Evolutionary conservation across 306 rosid species (phyloP), one percentile per base, ranked within the genome.

Genomic region (Rosa rugosa): DNA sequence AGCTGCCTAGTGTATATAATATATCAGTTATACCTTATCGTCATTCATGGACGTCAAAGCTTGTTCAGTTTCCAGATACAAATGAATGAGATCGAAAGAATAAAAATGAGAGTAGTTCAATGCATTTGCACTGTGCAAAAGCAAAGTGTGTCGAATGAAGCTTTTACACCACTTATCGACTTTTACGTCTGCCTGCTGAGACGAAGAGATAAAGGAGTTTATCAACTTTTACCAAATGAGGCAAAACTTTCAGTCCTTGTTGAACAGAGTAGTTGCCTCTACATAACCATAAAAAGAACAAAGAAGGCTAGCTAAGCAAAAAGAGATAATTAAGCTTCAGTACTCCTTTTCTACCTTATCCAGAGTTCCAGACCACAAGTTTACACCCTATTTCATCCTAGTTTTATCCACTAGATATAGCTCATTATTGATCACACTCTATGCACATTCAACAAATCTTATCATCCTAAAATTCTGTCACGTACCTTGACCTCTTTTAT

Each of bases 291-390:
- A 34, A 16, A 7, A 36, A 3, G 70, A 65, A 65, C 45, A 65
- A 65, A 17, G 71, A 20, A 34, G 17, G 2, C 45, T 36, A 65
- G 69, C 42, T 25, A 25, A 14, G 9, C 22, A 65, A 38, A 5
- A 65, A 65, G 70, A 65, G 70, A 65, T 34, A n/a, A n/a, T n/a
- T n/a, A 64, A 65, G 71, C 25, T 38, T 31, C 69, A 63, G 42
- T 34, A 0, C n/a, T 13, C 69, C 18, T 25, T 18, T 62, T 62
- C 67, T 12, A 12, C 41, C 67, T 62, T 62, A 62, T 62, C 41
- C 41, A 2, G n/a, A 14, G 1, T 14, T 31, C n/a, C 57, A 8
- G 4, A 62, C 25, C 1, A 56, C 63, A 62, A 62, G 27, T 62
- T 4, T 5, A n/a, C 12, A 22, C 64, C 2, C 63, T 18, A 57